A percentile compares a stretch with the other conserved stretches of the same genome.
These are phyloP conservation scores for Candida takata DNA, from an alignment of 805 yeast species.

Conservation along the genomic window DNA sequence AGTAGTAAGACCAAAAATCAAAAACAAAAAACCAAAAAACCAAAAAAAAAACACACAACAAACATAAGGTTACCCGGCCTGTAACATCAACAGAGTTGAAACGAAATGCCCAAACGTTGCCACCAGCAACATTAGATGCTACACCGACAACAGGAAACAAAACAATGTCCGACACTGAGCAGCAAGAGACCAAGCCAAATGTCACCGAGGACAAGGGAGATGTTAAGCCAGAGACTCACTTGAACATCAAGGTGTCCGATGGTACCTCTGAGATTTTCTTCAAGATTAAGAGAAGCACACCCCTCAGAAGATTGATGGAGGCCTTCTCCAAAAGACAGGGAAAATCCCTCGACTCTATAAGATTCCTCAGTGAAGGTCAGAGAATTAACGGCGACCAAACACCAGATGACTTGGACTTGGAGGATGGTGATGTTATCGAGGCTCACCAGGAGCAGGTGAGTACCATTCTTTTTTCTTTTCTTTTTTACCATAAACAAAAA, in stretches of 20 bases:
- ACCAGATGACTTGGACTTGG: constrained; percentile 88
- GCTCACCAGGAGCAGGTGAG: constrained; percentile 95
- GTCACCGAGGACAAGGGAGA: constrained; percentile 39
- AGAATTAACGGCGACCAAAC: constrained; percentile 84
- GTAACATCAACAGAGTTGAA: too few species aligned
- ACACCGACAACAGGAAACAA: background rate
- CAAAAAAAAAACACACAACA: too few species aligned
- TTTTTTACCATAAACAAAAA: too few species aligned
- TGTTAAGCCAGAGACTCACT: constrained; percentile 68
- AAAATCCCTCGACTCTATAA: constrained; percentile 68
- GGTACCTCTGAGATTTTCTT: constrained; percentile 91
- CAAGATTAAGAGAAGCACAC: constrained; percentile 90
- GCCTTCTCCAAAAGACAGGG: constrained; percentile 98
- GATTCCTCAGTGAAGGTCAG: constrained; percentile 91
- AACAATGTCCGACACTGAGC: constrained; percentile 22
- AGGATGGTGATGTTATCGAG: constrained; percentile 93
- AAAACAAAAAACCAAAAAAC: too few species aligned
- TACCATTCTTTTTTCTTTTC: background rate
- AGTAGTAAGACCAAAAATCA: too few species aligned
- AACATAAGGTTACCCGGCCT: too few species aligned
- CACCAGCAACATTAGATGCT: too few species aligned
- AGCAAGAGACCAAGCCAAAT: constrained; percentile 28
- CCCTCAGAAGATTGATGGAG: constrained; percentile 90
- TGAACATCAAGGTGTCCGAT: constrained; percentile 90
- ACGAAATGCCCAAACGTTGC: too few species aligned